Conservation (phyloP, 1,284 basidiomycete species). For the Irpex rosettiformis region DNA sequence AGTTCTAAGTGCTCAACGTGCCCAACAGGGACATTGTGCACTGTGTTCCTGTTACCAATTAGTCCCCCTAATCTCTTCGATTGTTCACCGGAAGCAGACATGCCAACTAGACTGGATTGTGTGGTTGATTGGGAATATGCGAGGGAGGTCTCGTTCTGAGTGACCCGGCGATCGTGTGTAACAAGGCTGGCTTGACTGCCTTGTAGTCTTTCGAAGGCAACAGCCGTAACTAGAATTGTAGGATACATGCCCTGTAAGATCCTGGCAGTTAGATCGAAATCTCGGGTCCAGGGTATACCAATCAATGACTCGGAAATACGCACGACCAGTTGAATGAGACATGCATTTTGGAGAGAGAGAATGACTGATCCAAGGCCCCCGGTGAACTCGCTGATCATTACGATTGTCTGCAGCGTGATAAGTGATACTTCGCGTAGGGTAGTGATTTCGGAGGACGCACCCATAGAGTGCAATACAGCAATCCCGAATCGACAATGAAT, state of each 20-base stretch:
- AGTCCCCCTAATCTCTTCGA: no score
- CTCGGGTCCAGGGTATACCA: not conserved
- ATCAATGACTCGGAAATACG: not conserved
- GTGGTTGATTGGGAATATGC: no score
- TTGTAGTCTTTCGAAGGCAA: not conserved
- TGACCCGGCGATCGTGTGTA: not conserved
- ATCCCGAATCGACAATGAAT: not conserved
- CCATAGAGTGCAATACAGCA: not conserved
- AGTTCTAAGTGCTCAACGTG: no score
- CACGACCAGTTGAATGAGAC: not conserved
- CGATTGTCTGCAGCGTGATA: not conserved
- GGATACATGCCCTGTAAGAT: not conserved
- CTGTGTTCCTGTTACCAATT: no score
- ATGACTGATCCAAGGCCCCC: not conserved
- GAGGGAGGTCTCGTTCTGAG: no score
- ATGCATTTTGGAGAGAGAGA: not conserved
- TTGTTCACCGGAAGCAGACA: no score
- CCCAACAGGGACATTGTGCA: no score
- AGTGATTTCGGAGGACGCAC: not conserved
- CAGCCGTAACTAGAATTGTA: not conserved
- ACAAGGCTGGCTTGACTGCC: not conserved
- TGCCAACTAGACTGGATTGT: no score
- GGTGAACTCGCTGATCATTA: not conserved
- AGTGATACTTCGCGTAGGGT: not conserved
- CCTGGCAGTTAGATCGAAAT: not conserved